These are phyloP conservation scores for Salix suchowensis DNA, from an alignment of 345 rosid genomes.

Conservation along the genomic window DNA sequence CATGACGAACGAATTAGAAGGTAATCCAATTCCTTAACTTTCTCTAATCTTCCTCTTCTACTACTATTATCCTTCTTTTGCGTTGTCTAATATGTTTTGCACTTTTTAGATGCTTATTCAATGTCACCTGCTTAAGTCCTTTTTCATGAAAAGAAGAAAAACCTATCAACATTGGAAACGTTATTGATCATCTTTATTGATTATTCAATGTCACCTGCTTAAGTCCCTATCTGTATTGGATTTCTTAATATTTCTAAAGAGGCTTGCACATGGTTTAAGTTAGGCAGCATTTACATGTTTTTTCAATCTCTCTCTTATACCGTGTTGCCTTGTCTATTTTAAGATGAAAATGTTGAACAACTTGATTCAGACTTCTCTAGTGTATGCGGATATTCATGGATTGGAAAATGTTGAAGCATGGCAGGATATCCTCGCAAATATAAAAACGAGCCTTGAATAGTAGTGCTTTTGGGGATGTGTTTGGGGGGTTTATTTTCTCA, in stretches of 20 bases:
- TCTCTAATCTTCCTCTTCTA: background rate
- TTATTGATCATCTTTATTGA: background rate
- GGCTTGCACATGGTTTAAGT: background rate
- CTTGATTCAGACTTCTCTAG: background rate
- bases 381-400: background rate
- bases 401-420: background rate
- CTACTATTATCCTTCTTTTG: no score
- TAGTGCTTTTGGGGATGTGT: background rate
- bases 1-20: slow-evolving; percentile 83
- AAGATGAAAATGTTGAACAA: background rate
- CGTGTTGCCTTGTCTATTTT: background rate
- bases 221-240: background rate
- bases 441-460: background rate
- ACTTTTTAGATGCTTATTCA: no score
- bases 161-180: no score
- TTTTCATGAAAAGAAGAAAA: background rate
- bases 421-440: background rate
- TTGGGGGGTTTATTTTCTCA: background rate
- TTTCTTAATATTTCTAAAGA: background rate
- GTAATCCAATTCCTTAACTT: slow-evolving; percentile 23
- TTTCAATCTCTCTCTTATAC: no score
- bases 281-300: no score
- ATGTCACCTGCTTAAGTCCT: background rate
- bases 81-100: background rate
- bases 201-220: no score